phyloP scores from a whole-genome alignment of 805 yeast genomes.

The Wickerhamia fluorescens region DNA sequence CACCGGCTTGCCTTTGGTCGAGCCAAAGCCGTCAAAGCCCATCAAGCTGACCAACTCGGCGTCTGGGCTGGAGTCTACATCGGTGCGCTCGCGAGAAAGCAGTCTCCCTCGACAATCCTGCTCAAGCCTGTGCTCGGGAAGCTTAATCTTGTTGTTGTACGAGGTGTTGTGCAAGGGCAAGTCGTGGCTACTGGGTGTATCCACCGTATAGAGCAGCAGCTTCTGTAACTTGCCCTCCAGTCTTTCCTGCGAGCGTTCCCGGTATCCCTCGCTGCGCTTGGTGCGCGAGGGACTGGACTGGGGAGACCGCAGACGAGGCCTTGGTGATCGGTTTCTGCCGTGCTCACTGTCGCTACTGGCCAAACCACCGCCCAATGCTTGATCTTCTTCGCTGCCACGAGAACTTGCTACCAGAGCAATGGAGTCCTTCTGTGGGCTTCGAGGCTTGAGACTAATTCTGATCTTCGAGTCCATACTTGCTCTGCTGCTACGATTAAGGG shows the following conservation, averaged over 20 bases:
- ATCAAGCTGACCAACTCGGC: constrained; percentile 37
- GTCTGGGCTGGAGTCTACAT: constrained; percentile 7
- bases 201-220: constrained; percentile 10
- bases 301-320: constrained; percentile 1
- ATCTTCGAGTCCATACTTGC: no score
- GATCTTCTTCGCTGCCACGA: no score
- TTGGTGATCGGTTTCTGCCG: no score
- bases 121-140: constrained; percentile 10
- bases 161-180: constrained; percentile 13
- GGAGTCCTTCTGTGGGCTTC: no score
- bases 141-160: constrained; percentile 8
- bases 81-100: constrained; percentile 12
- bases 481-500: no score
- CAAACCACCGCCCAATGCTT: no score
- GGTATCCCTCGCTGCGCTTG: no score
- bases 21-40: constrained; percentile 52
- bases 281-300: no score
- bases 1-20: constrained; percentile 54
- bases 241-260: constrained; percentile 15
- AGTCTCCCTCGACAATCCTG: constrained; percentile 19
- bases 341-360: neutral
- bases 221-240: constrained; percentile 10
- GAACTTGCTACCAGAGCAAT: no score
- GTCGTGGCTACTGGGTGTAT: constrained; percentile 9
- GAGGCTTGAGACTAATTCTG: no score